A percentile compares a stretch with the other conserved stretches of the same genome.
These are phyloP conservation scores for Hemileccinum rubropunctum DNA, from an alignment of 768 basidiomycete species.

Conservation along the genomic window DNA sequence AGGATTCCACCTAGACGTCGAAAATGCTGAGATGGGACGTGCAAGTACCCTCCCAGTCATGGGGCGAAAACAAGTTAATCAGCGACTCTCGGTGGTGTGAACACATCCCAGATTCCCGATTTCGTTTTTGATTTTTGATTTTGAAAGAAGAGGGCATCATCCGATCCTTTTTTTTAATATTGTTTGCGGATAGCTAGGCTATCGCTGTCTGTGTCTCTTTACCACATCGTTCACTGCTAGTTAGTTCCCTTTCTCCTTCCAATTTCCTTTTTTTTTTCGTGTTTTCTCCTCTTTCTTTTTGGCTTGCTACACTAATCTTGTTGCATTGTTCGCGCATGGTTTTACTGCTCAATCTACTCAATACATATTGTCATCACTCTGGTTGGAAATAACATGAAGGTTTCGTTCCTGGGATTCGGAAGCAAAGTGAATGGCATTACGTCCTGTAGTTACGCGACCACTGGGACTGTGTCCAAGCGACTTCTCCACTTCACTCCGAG, in stretches of 20 bases:
- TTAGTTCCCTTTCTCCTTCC: neutral
- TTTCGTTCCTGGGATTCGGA: neutral
- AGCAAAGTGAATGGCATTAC: neutral
- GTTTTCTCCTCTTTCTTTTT: neutral
- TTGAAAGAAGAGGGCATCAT: neutral
- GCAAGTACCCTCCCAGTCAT: slow-evolving; percentile 27
- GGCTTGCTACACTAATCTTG: slow-evolving; percentile 18
- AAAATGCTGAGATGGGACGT: slow-evolving; percentile 12
- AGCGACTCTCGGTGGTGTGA: slow-evolving; percentile 26
- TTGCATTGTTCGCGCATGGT: slow-evolving; percentile 22
- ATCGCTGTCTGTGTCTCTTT: neutral
- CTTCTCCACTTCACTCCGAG: no score
- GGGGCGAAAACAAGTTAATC: slow-evolving; percentile 24
- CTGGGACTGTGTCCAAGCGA: no score
- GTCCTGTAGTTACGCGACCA: neutral
- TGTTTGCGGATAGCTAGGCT: slow-evolving; percentile 8
- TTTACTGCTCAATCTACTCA: slow-evolving; percentile 26
- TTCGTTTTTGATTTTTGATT: neutral
- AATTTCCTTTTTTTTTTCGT: neutral
- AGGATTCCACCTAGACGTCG: slow-evolving; percentile 19
- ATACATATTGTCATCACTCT: slow-evolving; percentile 19
- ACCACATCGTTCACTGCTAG: neutral
- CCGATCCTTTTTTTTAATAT: neutral
- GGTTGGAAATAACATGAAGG: slow-evolving; percentile 14
- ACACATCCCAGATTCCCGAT: slow-evolving; percentile 8